Percentiles rank a stretch among this genome's conserved stretches.
phyloP scores from a whole-genome alignment of 495 filamentous ascomycete genomes.

The Terfezia claveryi region DNA sequence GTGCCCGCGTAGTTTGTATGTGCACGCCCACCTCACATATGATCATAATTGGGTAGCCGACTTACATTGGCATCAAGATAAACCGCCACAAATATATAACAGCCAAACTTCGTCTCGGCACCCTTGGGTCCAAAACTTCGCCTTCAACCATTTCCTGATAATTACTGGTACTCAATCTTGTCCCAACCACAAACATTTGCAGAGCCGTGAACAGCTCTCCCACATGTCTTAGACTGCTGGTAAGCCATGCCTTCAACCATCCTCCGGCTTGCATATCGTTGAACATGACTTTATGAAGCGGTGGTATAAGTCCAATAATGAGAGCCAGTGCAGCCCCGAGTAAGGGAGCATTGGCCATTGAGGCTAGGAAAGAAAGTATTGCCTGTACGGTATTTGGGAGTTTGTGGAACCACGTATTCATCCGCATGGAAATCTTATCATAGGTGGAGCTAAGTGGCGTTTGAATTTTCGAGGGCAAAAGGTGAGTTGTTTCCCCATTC shows the following conservation, averaged over 20 bases:
- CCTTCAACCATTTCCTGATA: constrained; percentile 17
- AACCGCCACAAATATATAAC: constrained; percentile 40
- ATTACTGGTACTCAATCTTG: constrained; percentile 35
- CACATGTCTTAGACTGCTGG: constrained; percentile 39
- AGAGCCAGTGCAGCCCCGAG: constrained; percentile 41
- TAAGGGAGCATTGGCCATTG: constrained; percentile 33
- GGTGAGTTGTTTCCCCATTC: constrained; percentile 8
- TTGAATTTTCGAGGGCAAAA: constrained; percentile 2
- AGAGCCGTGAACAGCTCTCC: constrained; percentile 48
- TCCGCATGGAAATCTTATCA: no score
- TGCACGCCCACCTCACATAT: constrained; percentile 5
- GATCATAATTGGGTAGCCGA: constrained; percentile 2
- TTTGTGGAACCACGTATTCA: no score
- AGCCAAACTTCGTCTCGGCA: constrained; percentile 30
- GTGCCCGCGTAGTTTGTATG: neutral
- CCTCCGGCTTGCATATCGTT: constrained; percentile 38
- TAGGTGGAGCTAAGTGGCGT: no score
- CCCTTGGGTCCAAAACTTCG: constrained; percentile 7
- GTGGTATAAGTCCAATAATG: constrained; percentile 38
- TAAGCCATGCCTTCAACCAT: constrained; percentile 50
- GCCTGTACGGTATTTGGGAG: no score
- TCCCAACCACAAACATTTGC: constrained; percentile 51
- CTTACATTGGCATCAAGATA: constrained; percentile 40
- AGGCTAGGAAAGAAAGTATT: no score
- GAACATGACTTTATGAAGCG: constrained; percentile 47